Evolutionary conservation across 352 stramenopile genomes (phyloP), one percentile per base, ranked within the genome.

Genomic region (Globisporangium recalcitrans): DNA sequence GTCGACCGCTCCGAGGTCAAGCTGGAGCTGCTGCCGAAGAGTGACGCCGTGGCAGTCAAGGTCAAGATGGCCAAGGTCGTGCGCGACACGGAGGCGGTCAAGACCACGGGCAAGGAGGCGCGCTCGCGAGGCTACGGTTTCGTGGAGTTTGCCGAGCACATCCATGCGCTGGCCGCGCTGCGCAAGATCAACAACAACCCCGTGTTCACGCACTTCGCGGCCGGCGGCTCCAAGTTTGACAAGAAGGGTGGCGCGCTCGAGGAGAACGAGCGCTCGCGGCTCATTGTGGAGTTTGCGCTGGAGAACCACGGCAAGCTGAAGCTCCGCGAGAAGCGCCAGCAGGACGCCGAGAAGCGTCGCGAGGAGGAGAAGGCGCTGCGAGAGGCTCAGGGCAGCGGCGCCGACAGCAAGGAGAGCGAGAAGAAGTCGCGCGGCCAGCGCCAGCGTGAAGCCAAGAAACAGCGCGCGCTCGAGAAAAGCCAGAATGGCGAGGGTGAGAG

Each of bases 161-260:
- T 90, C 38, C 93, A 98, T 77, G 96, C 97, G 14, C 77, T 99
- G 31, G 93, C 95, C n/a, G 96, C 92, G 56, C 77, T 99, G 40
- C 88, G 97, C 24, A 74, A 96, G 57, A 70, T 99, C 38, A 99
- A 99, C 75, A 99, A 99, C 77, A 99, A 99, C 75, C 88, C 96
- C 0, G 71, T 81, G 48, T 99, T 97, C 70, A 84, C 77, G 40
- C 68, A 72, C 31, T 72, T 80, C 32, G 84, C 87, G 6, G 82
- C 82, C 2, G 86, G 88, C 3, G 55, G 51, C 29, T 40, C 60
- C 27, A 74, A 73, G 27, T 53, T 62, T 48, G 74, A 75, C 38
- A 62, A 73, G 42, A 71, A 64, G 63, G 65, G 71, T 32, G 69
- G 71, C 13, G 64, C 72, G 22, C 55, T 68, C 22, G 76, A 87